Evolutionary conservation across 805 yeast genomes (phyloP), one percentile per base, ranked within the genome.

Genomic region (Wickerhamomyces strasburgensis): DNA sequence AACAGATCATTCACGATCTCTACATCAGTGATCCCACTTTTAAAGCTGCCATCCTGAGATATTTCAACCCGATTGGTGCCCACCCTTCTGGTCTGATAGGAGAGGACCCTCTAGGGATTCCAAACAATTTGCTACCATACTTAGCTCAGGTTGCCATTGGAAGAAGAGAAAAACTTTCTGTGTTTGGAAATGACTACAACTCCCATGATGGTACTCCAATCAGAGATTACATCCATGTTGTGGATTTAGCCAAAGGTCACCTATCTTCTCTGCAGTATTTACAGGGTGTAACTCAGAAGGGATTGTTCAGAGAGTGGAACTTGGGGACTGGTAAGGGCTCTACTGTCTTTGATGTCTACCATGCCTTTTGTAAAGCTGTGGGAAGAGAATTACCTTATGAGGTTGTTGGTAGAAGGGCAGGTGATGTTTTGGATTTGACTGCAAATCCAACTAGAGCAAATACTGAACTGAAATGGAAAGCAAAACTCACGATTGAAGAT

Each of bases 21-120:
- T 64, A 73, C 48, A 48, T 59, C 5, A 67, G 77, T 30, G 25
- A 21, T 7, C 7, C 7, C 10, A 70, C 29, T 3, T 73, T 78
- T 78, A 63, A 64, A 29, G 59, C 68, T 27, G 90, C 88, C 5
- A 68, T 83, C 34, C 64, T 85, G 51, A 71, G 93, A 39, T 85
- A 84, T 61, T 84, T 83, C 65, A 84, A 84, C 54, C 93, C 94
- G 25, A 81, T 83, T 47, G 94, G 94, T 27, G 90, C 93, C 14
- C 94, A 84, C 55, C 84, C 89, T 3, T 75, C 86, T 2, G 93
- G 93, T 10, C 60, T 76, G 25, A 68, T 84, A 42, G 94, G 94
- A 27, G 94, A 85, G 53, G 89, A 84, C n/a, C n/a, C n/a, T n/a
- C n/a, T n/a, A n/a, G n/a, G n/a, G n/a, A n/a, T n/a, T 35, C 90